Evolutionary conservation across 108 stramenopile genomes (phyloP), one percentile per base, ranked within the genome.

Genomic region (Stephanodiscus triporus): DNA sequence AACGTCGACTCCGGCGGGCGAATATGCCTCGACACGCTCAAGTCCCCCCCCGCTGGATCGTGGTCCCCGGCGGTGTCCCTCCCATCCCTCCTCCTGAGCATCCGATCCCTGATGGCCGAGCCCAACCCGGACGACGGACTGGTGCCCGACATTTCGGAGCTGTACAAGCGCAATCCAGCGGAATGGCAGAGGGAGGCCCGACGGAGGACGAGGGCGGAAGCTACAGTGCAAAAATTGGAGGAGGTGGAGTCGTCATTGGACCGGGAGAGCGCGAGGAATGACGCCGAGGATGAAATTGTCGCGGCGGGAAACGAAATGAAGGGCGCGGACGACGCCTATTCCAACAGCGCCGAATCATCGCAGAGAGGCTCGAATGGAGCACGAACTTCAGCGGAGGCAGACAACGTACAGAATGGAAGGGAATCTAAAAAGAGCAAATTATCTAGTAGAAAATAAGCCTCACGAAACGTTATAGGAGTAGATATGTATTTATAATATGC

Each of bases 61-160:
- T 91, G 89, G 89, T 75, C 80, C 9, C 89, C 89, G 23, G 88
- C 89, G 5, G 84, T 91, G 48, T 89, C 87, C 36, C 59, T 91
- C 10, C 77, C 87, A 1, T 89, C 85, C 38, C 74, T 91, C 47
- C 81, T 91, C 27, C 59, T 86, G 2, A 86, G 85, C 40, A 86
- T 91, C 37, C 83, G 88, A n/a, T 78, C 87, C 8, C 72, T 91
- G 40, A 60, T 91, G 81, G 88, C 83, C 0, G 77, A 86, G 59
- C 89, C 89, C 0, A 91, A 91, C 63, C 85, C 87, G 6, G 89
- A 91, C 79, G 89, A 91, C 66, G 89, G 88, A 22, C 63, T 91
- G 45, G 86, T 88, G 34, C 89, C 89, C 0, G 88, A 89, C 30
- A 89, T 88, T 59, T 75, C 85, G 45, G 85, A 85, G 11, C 27